Percentiles rank a stretch among this genome's conserved stretches.
Evolutionary conservation across 177 flowering plant species (phyloP).

Genomic region (Tripterygium wilfordii): DNA sequence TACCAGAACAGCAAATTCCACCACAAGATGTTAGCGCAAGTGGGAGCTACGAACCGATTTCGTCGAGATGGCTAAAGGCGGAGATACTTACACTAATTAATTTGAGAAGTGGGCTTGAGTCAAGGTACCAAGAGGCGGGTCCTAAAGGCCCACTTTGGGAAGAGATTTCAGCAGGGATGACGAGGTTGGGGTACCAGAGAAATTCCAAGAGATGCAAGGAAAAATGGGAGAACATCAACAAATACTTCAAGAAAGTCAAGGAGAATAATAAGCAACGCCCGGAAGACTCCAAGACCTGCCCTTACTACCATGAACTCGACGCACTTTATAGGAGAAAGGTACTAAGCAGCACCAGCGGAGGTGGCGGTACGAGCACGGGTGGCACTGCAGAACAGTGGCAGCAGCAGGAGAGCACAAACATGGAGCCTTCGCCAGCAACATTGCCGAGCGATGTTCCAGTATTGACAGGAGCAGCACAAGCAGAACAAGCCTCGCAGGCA

Average conservation of each 20-base stretch:
- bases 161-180: conserved; percentile 58
- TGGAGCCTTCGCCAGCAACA: conserved; percentile 9
- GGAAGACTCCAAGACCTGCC: conserved; percentile 73
- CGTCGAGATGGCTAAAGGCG: conserved; percentile 64
- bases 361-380: too few species aligned
- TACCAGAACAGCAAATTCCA: conserved; percentile 40
- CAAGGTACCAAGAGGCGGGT: conserved; percentile 55
- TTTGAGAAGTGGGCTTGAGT: conserved; percentile 50
- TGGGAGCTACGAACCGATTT: conserved; percentile 24
- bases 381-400: conserved; percentile 15
- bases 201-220: conserved; percentile 71
- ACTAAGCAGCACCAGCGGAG: conserved; percentile 13
- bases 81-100: conserved; percentile 63
- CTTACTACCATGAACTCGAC: conserved; percentile 61
- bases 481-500: too few species aligned
- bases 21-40: conserved; percentile 17
- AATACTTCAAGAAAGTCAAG: conserved; percentile 73
- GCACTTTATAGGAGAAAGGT: conserved; percentile 45
- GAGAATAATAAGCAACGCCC: conserved; percentile 70
- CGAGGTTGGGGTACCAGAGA: conserved; percentile 44
- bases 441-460: too few species aligned
- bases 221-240: conserved; percentile 81
- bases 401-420: conserved; percentile 1
- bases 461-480: too few species aligned
- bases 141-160: conserved; percentile 79